These are phyloP conservation scores for Pisolithus thermaeus DNA, from an alignment of 1,284 basidiomycete species.

Conservation along the genomic window DNA sequence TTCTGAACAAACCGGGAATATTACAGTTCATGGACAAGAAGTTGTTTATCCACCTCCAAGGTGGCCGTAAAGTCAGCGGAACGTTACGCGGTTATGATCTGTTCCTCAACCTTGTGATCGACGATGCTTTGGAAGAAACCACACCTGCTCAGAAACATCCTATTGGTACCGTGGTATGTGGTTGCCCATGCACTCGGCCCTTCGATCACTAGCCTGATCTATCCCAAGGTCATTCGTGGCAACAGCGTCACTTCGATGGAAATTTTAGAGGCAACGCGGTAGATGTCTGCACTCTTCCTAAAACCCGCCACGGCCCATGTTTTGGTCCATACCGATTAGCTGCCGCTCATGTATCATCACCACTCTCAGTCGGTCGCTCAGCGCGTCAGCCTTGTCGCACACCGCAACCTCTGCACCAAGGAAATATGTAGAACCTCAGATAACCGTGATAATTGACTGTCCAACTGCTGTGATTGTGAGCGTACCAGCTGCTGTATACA, in stretches of 20 bases:
- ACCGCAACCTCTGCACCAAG: not conserved
- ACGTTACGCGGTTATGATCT: slow-evolving; percentile 97
- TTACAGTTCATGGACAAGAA: slow-evolving; percentile 97
- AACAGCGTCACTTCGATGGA: slow-evolving; percentile 94
- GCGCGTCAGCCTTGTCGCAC: not conserved
- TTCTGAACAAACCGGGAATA: slow-evolving; percentile 5
- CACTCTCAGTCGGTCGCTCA: not conserved
- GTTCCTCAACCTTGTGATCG: slow-evolving; percentile 97
- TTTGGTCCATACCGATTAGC: not conserved
- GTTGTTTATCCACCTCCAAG: slow-evolving; percentile 92
- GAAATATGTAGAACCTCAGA: not conserved
- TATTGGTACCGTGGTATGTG: slow-evolving; percentile 86
- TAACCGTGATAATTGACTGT: not conserved
- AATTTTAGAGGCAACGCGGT: slow-evolving; percentile 63
- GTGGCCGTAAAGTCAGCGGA: slow-evolving; percentile 93
- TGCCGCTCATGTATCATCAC: not conserved
- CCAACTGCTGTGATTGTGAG: not conserved
- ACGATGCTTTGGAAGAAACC: slow-evolving; percentile 91
- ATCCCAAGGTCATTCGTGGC: slow-evolving; percentile 79
- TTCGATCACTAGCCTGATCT: slow-evolving; percentile 6
- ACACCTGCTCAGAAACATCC: slow-evolving; percentile 85
- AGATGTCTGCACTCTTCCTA: not conserved
- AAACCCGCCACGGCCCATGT: not conserved
- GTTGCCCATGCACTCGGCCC: not conserved
- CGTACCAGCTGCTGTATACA: not conserved